phyloP scores from a whole-genome alignment of 352 stramenopile species.

The Pythium scleroteichum region DNA sequence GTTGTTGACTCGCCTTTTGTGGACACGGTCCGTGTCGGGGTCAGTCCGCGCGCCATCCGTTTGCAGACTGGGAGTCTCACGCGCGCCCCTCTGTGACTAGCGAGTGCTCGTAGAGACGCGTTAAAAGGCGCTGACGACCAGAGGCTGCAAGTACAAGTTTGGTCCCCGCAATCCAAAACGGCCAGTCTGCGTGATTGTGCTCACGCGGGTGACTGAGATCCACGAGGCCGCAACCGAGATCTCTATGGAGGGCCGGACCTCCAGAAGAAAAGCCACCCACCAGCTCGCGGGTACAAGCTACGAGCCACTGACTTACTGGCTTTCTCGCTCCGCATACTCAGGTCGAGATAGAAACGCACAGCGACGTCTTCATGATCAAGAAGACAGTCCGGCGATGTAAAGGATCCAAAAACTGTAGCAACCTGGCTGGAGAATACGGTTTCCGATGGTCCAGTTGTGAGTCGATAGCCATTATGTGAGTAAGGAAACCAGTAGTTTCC shows the following conservation, averaged over 20 bases:
- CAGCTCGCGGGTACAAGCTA: not conserved
- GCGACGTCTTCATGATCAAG: not conserved
- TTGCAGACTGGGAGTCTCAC: not conserved
- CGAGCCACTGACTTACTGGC: conserved; percentile 1
- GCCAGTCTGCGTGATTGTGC: not conserved
- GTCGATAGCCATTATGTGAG: not conserved
- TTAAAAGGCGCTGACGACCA: too few species aligned
- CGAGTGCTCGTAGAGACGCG: too few species aligned
- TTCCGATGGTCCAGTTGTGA: conserved; percentile 7
- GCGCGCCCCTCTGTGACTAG: not conserved
- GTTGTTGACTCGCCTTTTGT: conserved; percentile 9
- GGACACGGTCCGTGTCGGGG: not conserved
- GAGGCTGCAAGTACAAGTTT: too few species aligned
- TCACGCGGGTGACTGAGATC: not conserved
- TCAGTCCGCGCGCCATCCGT: not conserved
- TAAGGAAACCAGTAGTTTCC: not conserved
- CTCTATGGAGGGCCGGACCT: not conserved
- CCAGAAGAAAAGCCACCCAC: conserved; percentile 6
- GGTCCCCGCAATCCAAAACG: too few species aligned
- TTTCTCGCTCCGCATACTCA: not conserved
- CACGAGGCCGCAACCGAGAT: not conserved
- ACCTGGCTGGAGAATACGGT: conserved; percentile 6
- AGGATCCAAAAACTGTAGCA: conserved; percentile 6
- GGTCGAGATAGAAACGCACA: not conserved
- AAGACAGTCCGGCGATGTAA: conserved; percentile 8